Base-by-base conservation (phyloP, 2,329 filamentous ascomycete genomes). In the Polytolypa hystricis region DNA sequence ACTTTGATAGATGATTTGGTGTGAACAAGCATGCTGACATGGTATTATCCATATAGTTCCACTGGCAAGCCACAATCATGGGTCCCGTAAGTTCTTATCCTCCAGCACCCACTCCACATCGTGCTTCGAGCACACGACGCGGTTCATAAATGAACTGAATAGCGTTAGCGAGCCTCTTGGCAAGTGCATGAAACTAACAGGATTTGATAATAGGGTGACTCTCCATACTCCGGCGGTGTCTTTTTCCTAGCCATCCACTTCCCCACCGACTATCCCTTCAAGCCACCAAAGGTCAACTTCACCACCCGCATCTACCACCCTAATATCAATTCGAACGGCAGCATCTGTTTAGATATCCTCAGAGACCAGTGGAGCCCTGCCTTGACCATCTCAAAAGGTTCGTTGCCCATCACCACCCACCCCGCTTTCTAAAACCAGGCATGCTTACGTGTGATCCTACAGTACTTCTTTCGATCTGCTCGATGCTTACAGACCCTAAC, bases 11-110 rank as follows among this genome's bases (percentile, higher is more conserved):
- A 27, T 33, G 35, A 28, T 27, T 32, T 20, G 27, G 33, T 26
- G 12, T 34, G n/a, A n/a, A n/a, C n/a, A n/a, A n/a, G n/a, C n/a
- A n/a, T n/a, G n/a, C n/a, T n/a, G n/a, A n/a, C n/a, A n/a, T n/a
- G n/a, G n/a, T n/a, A n/a, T n/a, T n/a, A n/a, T n/a, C 50, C 51
- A 37, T 40, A 54, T 54, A 98, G 89, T 98, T 98, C 62, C 91
- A 96, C 79, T 98, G 91, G 91, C 91, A 98, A 80, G 91, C 91
- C 57, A 98, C 91, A 36, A 98, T 98, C 64, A 98, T 98, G 91
- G 91, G 91, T 67, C 91, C 91, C 62, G 85, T 93, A 79, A 78
- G 84, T 78, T 40, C 35, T 52, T 41, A 43, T 56, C 50, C 49
- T n/a, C n/a, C n/a, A n/a, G n/a, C n/a, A n/a, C n/a, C n/a, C n/a